Conservation (phyloP, 495 filamentous ascomycete genomes). For the Sordaria brevicollis region DNA sequence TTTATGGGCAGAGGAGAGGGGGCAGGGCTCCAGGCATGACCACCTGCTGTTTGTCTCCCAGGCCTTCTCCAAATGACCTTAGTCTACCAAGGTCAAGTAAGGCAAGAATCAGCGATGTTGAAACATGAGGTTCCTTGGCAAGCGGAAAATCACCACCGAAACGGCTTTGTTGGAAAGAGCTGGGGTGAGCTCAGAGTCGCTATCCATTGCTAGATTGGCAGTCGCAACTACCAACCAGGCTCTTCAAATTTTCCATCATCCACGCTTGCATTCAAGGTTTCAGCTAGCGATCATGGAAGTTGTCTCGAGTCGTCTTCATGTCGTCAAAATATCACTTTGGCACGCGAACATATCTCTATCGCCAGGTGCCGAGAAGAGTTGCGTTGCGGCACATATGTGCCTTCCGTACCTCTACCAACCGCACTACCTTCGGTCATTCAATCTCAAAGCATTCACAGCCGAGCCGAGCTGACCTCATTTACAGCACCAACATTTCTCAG, state of each 20-base stretch:
- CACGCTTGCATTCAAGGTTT: not conserved
- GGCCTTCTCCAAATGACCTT: not conserved
- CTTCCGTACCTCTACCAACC: not conserved
- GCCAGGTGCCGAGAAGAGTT: not conserved
- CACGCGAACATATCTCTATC: not conserved
- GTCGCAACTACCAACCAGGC: not conserved
- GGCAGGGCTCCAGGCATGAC: not conserved
- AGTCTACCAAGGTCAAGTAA: not conserved
- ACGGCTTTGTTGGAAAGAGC: not conserved
- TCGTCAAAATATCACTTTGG: not conserved
- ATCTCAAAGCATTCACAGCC: not conserved
- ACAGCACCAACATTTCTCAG: not conserved
- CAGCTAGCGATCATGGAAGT: not conserved
- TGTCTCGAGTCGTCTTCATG: not conserved
- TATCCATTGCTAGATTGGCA: not conserved
- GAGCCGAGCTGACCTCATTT: not conserved
- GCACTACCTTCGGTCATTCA: not conserved
- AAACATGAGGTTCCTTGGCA: not conserved
- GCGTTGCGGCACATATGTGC: not conserved
- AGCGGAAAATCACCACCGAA: not conserved
- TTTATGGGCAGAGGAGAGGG: not conserved
- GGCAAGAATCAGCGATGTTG: not conserved
- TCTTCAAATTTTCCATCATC: not conserved
- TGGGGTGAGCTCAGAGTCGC: not conserved
- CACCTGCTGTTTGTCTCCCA: not conserved